Conservation (phyloP, 805 yeast genomes). For the Saccharomycodes ludwigii region DNA sequence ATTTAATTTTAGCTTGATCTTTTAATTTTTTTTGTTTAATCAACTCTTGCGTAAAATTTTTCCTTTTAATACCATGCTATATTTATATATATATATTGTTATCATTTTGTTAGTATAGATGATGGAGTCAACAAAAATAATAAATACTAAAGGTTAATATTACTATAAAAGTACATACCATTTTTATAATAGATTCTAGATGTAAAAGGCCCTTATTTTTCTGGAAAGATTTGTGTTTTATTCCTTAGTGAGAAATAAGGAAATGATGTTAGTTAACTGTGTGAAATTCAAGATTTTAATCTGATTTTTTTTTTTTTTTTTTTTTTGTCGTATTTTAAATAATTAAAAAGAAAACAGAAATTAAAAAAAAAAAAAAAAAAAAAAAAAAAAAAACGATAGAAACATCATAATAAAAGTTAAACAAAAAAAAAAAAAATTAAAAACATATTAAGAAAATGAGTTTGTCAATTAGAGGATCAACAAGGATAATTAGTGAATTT, state of each 20-base stretch:
- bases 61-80: slow-evolving; percentile 67
- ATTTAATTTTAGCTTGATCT: slow-evolving; percentile 50
- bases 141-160: background rate
- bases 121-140: background rate
- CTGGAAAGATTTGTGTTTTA: too few relatives aligned
- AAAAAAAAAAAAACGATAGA: background rate
- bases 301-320: too few relatives aligned
- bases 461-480: slow-evolving; percentile 48
- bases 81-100: slow-evolving; percentile 7
- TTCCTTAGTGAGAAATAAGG: too few relatives aligned
- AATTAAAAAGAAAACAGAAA: too few relatives aligned
- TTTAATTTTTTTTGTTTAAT: slow-evolving; percentile 34
- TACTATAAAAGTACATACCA: background rate
- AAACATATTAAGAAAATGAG: slow-evolving; percentile 9
- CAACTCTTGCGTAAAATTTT: slow-evolving; percentile 43
- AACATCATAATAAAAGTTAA: slow-evolving; percentile 31
- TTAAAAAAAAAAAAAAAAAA: background rate
- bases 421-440: slow-evolving; percentile 14
- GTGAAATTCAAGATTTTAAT: too few relatives aligned
- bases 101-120: background rate
- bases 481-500: slow-evolving; percentile 69
- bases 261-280: too few relatives aligned
- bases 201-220: background rate
- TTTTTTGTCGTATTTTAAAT: too few relatives aligned
- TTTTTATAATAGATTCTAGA: background rate